These are phyloP conservation scores for Nitzschia inconspicua DNA, from an alignment of 108 stramenopile species.

Conservation along the genomic window DNA sequence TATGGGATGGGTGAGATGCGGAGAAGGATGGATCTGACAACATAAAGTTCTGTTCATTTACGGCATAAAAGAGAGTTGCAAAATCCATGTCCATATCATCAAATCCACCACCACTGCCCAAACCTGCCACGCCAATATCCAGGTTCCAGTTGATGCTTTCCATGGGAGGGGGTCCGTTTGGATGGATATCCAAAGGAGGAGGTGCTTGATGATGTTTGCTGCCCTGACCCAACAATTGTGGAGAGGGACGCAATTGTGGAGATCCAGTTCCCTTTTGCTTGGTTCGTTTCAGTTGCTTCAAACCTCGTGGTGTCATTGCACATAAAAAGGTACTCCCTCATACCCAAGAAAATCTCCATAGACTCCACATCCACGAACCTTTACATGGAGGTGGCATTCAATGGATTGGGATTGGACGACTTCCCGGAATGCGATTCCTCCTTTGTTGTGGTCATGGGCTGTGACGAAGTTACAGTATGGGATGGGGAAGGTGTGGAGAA, in stretches of 20 bases:
- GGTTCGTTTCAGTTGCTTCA: slow-evolving; percentile 87
- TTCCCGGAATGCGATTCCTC: background rate
- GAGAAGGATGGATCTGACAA: too few relatives aligned
- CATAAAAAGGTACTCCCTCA: too few relatives aligned
- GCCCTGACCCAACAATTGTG: slow-evolving; percentile 27
- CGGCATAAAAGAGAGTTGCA: slow-evolving; percentile 79
- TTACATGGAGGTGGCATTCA: background rate
- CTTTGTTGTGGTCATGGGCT: background rate
- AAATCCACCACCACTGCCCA: background rate
- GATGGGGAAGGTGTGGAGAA: too few relatives aligned
- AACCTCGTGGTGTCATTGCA: too few relatives aligned
- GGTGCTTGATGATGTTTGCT: slow-evolving; percentile 44
- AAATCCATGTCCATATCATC: slow-evolving; percentile 77
- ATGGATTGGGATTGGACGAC: background rate
- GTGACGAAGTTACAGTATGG: background rate
- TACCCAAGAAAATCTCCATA: too few relatives aligned
- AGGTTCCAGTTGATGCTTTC: slow-evolving; percentile 40
- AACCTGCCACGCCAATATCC: background rate
- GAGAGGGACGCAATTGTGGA: slow-evolving; percentile 48
- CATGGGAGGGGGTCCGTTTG: background rate
- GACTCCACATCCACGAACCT: too few relatives aligned
- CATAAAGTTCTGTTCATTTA: too few relatives aligned
- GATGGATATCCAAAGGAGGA: slow-evolving; percentile 23
- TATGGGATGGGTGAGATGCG: too few relatives aligned
- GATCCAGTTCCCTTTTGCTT: slow-evolving; percentile 70